These are phyloP conservation scores for Amanita jacksonii DNA, from an alignment of 768 basidiomycete species.

Conservation along the genomic window DNA sequence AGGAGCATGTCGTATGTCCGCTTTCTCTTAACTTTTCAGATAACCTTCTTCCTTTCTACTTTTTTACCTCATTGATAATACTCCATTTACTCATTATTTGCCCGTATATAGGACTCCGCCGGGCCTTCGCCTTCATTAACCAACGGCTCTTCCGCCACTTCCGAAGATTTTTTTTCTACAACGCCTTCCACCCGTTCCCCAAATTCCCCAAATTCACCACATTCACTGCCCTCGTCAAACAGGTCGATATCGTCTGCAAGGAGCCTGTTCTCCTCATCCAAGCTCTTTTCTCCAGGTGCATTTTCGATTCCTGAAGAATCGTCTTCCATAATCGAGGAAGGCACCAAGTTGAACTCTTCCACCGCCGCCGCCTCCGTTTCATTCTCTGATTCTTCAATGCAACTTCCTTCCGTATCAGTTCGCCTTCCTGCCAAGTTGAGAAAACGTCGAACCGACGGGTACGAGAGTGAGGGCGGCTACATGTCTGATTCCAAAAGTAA, in stretches of 20 bases:
- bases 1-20: slow-evolving; percentile 1
- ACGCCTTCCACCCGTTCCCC: slow-evolving; percentile 15
- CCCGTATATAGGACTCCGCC: slow-evolving; percentile 13
- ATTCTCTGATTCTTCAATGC: slow-evolving; percentile 16
- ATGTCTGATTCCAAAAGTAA: slow-evolving; percentile 1
- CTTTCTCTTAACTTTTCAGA: not conserved
- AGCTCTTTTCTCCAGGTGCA: slow-evolving; percentile 7
- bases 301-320: slow-evolving; percentile 9
- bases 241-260: slow-evolving; percentile 7
- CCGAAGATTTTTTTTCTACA: slow-evolving; percentile 23
- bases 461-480: slow-evolving; percentile 29
- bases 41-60: slow-evolving; percentile 1
- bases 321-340: not conserved
- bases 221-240: slow-evolving; percentile 14
- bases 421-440: slow-evolving; percentile 25
- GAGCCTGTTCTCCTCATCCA: slow-evolving; percentile 3
- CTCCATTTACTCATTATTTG: slow-evolving; percentile 9
- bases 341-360: not conserved
- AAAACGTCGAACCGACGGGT: slow-evolving; percentile 30
- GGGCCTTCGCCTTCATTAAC: slow-evolving; percentile 24
- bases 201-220: slow-evolving; percentile 12
- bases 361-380: slow-evolving; percentile 5
- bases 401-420: slow-evolving; percentile 17
- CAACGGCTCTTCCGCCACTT: slow-evolving; percentile 24
- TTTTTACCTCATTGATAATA: slow-evolving; percentile 7